phyloP scores from a whole-genome alignment of 805 yeast genomes.

The Lipomyces yamadae region DNA sequence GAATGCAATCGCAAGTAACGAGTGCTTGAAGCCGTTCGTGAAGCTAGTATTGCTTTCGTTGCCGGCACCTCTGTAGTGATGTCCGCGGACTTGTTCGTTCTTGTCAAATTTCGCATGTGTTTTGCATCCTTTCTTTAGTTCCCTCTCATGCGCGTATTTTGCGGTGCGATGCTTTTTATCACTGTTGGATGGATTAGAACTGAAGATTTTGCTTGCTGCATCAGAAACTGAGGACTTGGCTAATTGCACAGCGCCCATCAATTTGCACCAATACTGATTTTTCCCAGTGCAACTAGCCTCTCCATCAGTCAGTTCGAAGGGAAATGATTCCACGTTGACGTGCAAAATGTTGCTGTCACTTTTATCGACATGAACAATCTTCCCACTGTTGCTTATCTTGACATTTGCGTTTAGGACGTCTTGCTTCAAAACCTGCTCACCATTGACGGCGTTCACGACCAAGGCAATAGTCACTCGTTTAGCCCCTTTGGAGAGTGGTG shows the following conservation, averaged over 20 bases:
- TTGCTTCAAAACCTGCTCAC: neutral
- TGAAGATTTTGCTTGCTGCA: neutral
- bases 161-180: neutral
- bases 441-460: neutral
- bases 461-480: neutral
- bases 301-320: neutral
- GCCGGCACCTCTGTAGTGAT: slow-evolving; percentile 8
- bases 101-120: neutral
- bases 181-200: neutral
- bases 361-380: neutral
- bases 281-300: slow-evolving; percentile 11
- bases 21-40: slow-evolving; percentile 18
- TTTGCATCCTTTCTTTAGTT: neutral
- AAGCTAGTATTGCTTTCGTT: slow-evolving; percentile 27
- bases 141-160: neutral
- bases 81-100: neutral
- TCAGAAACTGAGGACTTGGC: slow-evolving; percentile 7
- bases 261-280: slow-evolving; percentile 12
- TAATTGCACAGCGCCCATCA: slow-evolving; percentile 1
- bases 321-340: neutral
- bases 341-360: neutral
- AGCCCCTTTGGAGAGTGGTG: neutral
- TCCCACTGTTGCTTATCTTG: neutral
- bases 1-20: slow-evolving; percentile 24
- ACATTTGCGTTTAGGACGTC: neutral